Conservation (phyloP, 208 protist genomes). For the Leishmania mexicana region DNA sequence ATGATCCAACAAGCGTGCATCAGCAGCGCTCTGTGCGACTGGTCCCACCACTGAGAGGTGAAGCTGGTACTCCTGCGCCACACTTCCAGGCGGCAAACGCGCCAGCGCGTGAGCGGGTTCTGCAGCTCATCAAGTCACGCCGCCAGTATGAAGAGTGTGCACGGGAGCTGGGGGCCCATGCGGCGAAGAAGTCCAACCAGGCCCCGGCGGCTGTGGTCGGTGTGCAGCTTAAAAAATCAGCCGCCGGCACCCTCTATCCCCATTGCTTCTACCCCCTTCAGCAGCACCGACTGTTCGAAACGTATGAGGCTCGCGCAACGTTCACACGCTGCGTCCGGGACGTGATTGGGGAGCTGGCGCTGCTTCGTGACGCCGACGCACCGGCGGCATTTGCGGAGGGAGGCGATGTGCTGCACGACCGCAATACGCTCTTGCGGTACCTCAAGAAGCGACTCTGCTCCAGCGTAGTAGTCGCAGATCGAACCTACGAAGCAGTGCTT, state of each 20-base stretch:
- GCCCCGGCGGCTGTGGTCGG: background rate
- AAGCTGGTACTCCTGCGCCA: background rate
- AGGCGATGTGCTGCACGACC: background rate
- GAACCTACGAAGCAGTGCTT: conserved; percentile 5
- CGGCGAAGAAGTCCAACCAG: background rate
- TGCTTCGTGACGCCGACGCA: background rate
- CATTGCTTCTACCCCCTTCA: conserved; percentile 27
- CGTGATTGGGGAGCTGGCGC: conserved; percentile 8
- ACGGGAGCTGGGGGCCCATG: background rate
- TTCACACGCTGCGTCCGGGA: conserved; percentile 16
- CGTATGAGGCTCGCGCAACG: conserved; percentile 24
- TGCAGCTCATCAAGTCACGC: conserved; percentile 10
- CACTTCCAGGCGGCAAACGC: background rate
- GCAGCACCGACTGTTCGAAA: conserved; percentile 14
- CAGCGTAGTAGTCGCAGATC: background rate
- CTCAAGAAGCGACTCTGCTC: background rate
- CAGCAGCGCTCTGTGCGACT: conserved; percentile 11
- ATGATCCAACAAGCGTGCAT: background rate
- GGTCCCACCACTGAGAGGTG: background rate
- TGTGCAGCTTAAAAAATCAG: background rate
- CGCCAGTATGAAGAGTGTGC: background rate
- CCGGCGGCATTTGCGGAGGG: background rate
- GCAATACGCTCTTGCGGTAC: conserved; percentile 1
- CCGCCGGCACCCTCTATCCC: background rate
- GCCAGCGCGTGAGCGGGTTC: background rate